Evolutionary conservation across 2,329 filamentous ascomycete genomes (phyloP), one percentile per base, ranked within the genome.

Genomic region (Cercospora nicotianae): DNA sequence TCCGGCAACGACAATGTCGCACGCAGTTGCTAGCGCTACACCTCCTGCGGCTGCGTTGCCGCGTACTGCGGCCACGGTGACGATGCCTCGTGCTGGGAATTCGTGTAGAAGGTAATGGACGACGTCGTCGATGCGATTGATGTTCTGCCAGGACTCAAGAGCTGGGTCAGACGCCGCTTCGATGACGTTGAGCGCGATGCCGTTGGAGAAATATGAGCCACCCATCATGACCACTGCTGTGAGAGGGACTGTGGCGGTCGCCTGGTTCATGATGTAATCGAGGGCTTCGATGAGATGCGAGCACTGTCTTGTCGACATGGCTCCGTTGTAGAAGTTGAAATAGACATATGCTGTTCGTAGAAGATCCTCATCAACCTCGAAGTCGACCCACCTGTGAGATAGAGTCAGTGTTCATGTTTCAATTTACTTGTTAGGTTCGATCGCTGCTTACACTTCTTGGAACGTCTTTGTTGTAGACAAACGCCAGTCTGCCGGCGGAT

Each of bases 261-360:
- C 75, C 9, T 71, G 72, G n/a, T 72, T 67, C 5, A 79, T 66
- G 33, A 82, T 75, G 63, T 76, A 76, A 16, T 78, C 76, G 61
- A 82, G 75, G 12, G 79, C 79, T 7, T 76, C 73, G 60, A 79
- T 75, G 26, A 82, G 72, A 8, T 76, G 75, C 12, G 74, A 75
- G 70, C 81, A 82, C 65, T 82, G 79, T 6, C 66, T 68, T 0
- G 80, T 81, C 23, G 79, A 77, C 80, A 82, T 82, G 61, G 81
- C 81, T 31, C 81, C 81, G 64, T 82, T 82, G 74, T 82, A 82
- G 63, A 81, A 80, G 63, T 81, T 75, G 64, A 80, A 82, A 70
- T 80, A 79, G n/a, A 82, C 69, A 63, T 81, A 81, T 0, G 80
- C 80, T 6, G 78, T 72, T 16, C 73, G 75, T 45, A 74, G 74